phyloP scores from a whole-genome alignment of 129 eudicot species.

The Smallanthus sonchifolius region DNA sequence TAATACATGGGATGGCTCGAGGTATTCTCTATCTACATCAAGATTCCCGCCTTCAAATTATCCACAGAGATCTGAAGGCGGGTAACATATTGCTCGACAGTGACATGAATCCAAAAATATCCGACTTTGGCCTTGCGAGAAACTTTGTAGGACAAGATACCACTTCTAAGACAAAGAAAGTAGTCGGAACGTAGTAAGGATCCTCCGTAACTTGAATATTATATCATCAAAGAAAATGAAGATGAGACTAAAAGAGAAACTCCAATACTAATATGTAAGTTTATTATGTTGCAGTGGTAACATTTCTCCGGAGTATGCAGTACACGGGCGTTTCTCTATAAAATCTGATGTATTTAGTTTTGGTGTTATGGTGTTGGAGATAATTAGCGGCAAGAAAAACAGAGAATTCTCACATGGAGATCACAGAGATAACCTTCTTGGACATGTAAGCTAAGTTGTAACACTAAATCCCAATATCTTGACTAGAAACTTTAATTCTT shows the following conservation, averaged over 20 bases:
- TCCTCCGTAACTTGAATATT: background rate
- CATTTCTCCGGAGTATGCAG: conserved; percentile 26
- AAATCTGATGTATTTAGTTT: conserved; percentile 30
- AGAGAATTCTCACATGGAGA: conserved; percentile 19
- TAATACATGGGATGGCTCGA: background rate
- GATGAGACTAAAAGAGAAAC: background rate
- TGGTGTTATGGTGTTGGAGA: conserved; percentile 29
- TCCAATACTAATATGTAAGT: background rate
- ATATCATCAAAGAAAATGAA: background rate
- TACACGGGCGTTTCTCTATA: conserved; percentile 17
- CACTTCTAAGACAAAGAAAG: background rate
- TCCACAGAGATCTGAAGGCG: background rate
- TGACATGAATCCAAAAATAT: background rate
- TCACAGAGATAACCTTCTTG: conserved; percentile 36
- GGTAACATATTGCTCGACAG: background rate
- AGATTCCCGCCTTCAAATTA: background rate
- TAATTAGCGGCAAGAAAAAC: conserved; percentile 25
- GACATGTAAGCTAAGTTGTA: conserved; percentile 26
- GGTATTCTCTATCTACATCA: background rate
- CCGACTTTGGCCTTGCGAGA: background rate
- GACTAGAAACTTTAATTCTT: background rate
- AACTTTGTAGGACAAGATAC: background rate
- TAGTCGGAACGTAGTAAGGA: conserved; percentile 4
- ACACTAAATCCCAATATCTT: background rate
- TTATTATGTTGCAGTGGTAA: conserved; percentile 11